Conservation (phyloP, 768 basidiomycete species). For the Leccinum longicurvipes region DNA sequence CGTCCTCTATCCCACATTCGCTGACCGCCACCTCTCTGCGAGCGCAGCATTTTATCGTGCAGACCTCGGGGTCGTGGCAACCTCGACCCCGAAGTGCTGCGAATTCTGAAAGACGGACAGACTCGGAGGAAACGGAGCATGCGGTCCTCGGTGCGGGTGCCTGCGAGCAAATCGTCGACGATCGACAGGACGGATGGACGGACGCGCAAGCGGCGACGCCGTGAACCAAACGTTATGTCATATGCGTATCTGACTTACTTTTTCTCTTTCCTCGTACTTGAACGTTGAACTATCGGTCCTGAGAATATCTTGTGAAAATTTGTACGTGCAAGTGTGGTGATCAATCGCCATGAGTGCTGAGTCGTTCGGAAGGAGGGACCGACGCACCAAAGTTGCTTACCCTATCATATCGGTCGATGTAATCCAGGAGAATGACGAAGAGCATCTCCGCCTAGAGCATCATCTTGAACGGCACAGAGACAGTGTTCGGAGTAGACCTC, state of each 20-base stretch:
- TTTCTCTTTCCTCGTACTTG: neutral
- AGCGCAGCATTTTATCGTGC: constrained; percentile 25
- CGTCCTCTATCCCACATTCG: neutral
- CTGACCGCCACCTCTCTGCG: neutral
- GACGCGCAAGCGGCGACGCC: neutral
- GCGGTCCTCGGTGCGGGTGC: constrained; percentile 13
- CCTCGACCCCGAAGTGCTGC: constrained; percentile 81
- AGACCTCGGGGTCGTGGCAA: constrained; percentile 64
- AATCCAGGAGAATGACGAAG: constrained; percentile 62
- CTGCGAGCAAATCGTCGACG: constrained; percentile 25
- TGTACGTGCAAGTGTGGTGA: neutral
- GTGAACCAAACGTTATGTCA: neutral
- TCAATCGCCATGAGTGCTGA: neutral
- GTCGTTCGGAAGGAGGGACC: neutral
- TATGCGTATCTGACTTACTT: neutral
- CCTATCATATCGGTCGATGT: constrained; percentile 54
- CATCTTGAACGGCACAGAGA: constrained; percentile 3
- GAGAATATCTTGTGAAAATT: neutral
- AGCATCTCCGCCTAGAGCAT: constrained; percentile 53
- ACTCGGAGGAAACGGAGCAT: constrained; percentile 12
- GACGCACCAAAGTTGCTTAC: constrained; percentile 21
- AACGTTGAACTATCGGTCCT: no score
- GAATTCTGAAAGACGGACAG: constrained; percentile 68
- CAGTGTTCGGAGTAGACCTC: constrained; percentile 46
- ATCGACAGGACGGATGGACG: constrained; percentile 14